Conservation (phyloP, 768 basidiomycete species). For the Mycena pura region DNA sequence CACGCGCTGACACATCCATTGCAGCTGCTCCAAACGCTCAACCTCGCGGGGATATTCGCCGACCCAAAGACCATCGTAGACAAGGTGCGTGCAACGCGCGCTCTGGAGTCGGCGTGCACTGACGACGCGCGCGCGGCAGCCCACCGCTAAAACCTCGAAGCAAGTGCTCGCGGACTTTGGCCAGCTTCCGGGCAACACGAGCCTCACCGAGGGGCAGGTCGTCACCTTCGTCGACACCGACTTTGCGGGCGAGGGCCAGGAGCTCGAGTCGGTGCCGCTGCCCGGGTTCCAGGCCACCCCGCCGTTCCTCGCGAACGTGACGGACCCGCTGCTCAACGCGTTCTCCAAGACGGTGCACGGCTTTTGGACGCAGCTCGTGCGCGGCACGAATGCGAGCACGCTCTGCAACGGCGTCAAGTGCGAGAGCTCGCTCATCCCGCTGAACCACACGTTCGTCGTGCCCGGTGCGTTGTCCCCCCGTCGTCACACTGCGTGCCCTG, state of each 20-base stretch:
- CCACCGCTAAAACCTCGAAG: constrained; percentile 71
- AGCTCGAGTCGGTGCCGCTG: constrained; percentile 70
- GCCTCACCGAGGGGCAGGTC: constrained; percentile 66
- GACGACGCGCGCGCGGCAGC: constrained; percentile 47
- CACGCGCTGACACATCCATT: constrained; percentile 18
- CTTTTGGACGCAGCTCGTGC: constrained; percentile 83
- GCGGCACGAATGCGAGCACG: constrained; percentile 72
- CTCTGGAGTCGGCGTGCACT: neutral
- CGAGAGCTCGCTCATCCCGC: constrained; percentile 85
- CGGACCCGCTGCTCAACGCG: constrained; percentile 70
- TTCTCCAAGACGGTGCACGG: constrained; percentile 83
- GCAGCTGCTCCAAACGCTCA: constrained; percentile 85
- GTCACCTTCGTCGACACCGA: constrained; percentile 74
- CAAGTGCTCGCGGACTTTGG: constrained; percentile 74
- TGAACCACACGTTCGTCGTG: constrained; percentile 91
- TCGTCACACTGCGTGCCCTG: neutral
- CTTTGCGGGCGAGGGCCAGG: constrained; percentile 86
- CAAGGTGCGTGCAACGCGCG: constrained; percentile 43
- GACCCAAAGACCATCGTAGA: constrained; percentile 93
- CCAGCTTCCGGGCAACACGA: constrained; percentile 22
- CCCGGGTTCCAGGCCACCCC: constrained; percentile 69
- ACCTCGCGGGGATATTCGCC: constrained; percentile 72
- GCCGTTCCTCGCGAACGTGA: constrained; percentile 71
- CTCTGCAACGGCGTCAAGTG: constrained; percentile 64
- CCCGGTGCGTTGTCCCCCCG: constrained; percentile 62